These are phyloP conservation scores for Aspergillus brunneoviolaceus DNA, from an alignment of 2,329 filamentous ascomycete species.

Conservation along the genomic window DNA sequence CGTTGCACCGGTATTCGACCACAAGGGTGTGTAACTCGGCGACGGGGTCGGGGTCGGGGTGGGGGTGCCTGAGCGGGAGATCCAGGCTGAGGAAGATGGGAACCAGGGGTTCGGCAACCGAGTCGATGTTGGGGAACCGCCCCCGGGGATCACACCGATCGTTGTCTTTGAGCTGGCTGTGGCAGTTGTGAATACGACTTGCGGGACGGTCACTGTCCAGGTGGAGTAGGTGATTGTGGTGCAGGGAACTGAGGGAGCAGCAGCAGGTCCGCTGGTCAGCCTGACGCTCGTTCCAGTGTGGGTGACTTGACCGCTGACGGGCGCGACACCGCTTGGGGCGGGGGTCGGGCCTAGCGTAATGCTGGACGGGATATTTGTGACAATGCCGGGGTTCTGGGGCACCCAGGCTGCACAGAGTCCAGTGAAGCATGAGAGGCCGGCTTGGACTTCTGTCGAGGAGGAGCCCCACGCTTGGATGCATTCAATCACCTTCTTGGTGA, in stretches of 20 bases:
- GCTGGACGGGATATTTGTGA: constrained; percentile 68
- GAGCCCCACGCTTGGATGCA: constrained; percentile 78
- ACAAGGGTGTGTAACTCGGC: background rate
- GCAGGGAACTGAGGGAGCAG: constrained; percentile 29
- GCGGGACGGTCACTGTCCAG: constrained; percentile 46
- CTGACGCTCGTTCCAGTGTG: constrained; percentile 18
- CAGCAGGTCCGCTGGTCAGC: constrained; percentile 23
- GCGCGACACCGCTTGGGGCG: constrained; percentile 48
- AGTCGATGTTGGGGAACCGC: constrained; percentile 11
- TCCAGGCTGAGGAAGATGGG: constrained; percentile 18
- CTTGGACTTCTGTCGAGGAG: constrained; percentile 63
- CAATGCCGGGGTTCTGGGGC: constrained; percentile 76
- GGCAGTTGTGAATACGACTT: constrained; percentile 43
- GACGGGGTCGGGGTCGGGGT: constrained; percentile 6
- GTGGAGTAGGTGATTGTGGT: constrained; percentile 45
- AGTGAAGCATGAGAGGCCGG: constrained; percentile 80
- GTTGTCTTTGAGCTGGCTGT: constrained; percentile 27
- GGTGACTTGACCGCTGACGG: constrained; percentile 42
- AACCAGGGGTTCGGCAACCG: constrained; percentile 21
- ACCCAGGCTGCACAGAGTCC: constrained; percentile 82
- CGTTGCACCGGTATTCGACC: constrained; percentile 4
- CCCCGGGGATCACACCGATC: constrained; percentile 33
- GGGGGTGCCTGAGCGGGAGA: constrained; percentile 13
- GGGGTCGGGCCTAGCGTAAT: constrained; percentile 53
- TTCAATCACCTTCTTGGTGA: constrained; percentile 75